Conservation (phyloP, 2,329 filamentous ascomycete genomes). For the Fusarium devonianum region DNA sequence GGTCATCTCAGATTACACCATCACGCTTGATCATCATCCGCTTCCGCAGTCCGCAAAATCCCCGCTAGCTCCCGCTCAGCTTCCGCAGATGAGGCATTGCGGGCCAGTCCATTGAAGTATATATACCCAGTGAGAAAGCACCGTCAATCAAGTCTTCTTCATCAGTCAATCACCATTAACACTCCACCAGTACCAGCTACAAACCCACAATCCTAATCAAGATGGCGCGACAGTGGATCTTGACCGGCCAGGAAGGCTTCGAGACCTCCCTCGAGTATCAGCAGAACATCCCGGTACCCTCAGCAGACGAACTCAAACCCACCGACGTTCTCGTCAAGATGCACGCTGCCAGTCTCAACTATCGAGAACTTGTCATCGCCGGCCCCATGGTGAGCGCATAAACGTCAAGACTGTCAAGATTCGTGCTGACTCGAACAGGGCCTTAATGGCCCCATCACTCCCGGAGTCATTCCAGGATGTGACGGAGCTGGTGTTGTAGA, state of each 20-base stretch:
- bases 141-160: neutral
- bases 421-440: conserved; percentile 17
- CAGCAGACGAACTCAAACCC: conserved; percentile 54
- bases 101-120: neutral
- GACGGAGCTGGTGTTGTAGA: conserved; percentile 55
- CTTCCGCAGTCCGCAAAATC: neutral
- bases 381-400: conserved; percentile 30
- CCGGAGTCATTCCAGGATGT: conserved; percentile 45
- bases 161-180: neutral
- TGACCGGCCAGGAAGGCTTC: conserved; percentile 46
- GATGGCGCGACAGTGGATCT: conserved; percentile 34
- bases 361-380: conserved; percentile 56
- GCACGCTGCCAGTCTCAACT: conserved; percentile 57
- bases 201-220: neutral
- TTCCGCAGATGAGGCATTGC: neutral
- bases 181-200: neutral
- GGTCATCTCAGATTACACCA: neutral
- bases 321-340: conserved; percentile 68
- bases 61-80: conserved; percentile 2
- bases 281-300: conserved; percentile 27
- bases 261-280: conserved; percentile 46
- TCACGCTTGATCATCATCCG: neutral
- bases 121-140: neutral
- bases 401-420: conserved; percentile 8
- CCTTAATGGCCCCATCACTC: conserved; percentile 34